Conservation (phyloP, 768 basidiomycete genomes). For the Asterophora lycoperdoides region DNA sequence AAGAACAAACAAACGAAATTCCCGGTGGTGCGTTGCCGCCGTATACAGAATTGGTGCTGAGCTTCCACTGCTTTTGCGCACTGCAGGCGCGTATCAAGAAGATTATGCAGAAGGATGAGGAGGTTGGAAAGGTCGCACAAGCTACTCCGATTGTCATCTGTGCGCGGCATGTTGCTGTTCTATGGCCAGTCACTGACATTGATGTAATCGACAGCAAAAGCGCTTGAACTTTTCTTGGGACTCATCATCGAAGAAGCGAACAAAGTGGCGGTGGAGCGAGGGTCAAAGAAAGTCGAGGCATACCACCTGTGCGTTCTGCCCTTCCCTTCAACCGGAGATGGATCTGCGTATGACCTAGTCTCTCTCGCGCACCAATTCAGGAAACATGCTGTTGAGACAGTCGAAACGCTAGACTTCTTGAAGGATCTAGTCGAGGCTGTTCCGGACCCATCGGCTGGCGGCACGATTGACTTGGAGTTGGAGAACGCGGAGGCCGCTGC, state of each 20-base stretch:
- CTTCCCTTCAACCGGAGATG: neutral
- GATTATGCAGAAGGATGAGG: conserved; percentile 99
- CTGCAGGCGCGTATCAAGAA: conserved; percentile 93
- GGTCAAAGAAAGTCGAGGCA: conserved; percentile 84
- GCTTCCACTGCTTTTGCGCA: neutral
- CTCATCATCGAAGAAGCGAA: conserved; percentile 78
- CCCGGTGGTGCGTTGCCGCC: conserved; percentile 62
- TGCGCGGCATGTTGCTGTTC: conserved; percentile 36
- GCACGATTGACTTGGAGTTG: conserved; percentile 67
- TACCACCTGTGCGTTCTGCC: conserved; percentile 79
- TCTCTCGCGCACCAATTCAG: conserved; percentile 34
- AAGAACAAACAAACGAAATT: conserved; percentile 92
- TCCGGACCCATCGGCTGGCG: conserved; percentile 83
- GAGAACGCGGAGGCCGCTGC: conserved; percentile 45
- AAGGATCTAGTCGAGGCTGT: conserved; percentile 85
- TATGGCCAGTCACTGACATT: neutral
- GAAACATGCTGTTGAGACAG: conserved; percentile 87
- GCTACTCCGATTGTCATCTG: conserved; percentile 96
- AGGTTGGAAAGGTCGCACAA: conserved; percentile 96
- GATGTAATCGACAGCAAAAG: conserved; percentile 75
- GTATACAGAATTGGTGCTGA: neutral
- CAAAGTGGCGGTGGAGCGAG: conserved; percentile 73
- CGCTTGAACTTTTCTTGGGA: conserved; percentile 86
- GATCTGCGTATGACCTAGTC: neutral
- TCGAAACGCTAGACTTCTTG: conserved; percentile 89